Conservation (phyloP, 768 basidiomycete genomes). For the Ephemerocybe angulata region DNA sequence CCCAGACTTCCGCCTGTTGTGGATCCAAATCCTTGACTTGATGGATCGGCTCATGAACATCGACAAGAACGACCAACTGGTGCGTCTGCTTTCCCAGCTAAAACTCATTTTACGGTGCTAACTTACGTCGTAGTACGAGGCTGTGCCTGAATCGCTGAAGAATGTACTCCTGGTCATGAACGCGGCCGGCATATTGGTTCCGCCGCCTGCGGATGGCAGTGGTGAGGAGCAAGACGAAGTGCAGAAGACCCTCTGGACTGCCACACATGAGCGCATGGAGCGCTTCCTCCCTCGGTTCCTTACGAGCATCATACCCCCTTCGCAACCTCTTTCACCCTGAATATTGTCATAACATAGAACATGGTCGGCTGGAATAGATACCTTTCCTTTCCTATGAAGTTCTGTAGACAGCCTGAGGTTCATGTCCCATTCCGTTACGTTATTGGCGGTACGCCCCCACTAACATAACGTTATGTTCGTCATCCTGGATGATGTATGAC, state of each 20-base stretch:
- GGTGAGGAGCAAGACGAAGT: conserved; percentile 53
- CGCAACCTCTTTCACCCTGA: not conserved
- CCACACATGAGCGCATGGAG: conserved; percentile 83
- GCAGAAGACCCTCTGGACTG: conserved; percentile 75
- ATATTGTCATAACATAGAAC: not conserved
- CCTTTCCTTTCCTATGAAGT: no score
- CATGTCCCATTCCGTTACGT: no score
- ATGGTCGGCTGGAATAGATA: no score
- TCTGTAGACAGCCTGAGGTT: no score
- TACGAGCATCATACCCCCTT: conserved; percentile 55
- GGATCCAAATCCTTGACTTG: conserved; percentile 87
- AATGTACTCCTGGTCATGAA: conserved; percentile 97
- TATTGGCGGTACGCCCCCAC: no score
- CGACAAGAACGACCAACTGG: conserved; percentile 83
- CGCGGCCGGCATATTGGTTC: conserved; percentile 77
- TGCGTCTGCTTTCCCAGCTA: conserved; percentile 37
- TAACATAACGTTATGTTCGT: no score
- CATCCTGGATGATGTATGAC: no score
- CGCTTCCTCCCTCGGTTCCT: conserved; percentile 91
- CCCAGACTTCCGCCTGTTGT: conserved; percentile 68
- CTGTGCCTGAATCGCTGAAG: conserved; percentile 93
- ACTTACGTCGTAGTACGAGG: conserved; percentile 66
- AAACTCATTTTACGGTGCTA: not conserved
- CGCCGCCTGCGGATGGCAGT: conserved; percentile 30
- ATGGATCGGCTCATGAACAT: conserved; percentile 86